Percentiles rank a stretch among this genome's conserved stretches.
Evolutionary conservation across 805 yeast genomes (phyloP).

Genomic region (Lipomyces yamanashiensis): DNA sequence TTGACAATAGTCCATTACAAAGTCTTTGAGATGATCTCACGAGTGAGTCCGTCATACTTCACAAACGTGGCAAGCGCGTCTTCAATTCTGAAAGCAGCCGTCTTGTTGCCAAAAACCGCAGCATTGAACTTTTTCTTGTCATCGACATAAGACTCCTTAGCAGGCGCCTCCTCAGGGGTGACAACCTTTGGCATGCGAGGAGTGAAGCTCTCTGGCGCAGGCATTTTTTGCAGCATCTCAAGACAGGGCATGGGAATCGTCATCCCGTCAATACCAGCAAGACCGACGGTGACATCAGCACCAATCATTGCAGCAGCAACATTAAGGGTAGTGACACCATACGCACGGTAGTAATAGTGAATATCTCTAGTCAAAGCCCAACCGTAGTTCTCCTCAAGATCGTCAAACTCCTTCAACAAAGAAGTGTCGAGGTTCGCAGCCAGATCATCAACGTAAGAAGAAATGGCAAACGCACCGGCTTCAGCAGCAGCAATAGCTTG

Average conservation of each 20-base stretch:
- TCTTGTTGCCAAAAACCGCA: conserved; percentile 25
- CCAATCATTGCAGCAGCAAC: conserved; percentile 48
- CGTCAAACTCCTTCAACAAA: conserved; percentile 34
- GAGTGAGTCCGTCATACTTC: conserved; percentile 29
- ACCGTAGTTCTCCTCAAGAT: conserved; percentile 44
- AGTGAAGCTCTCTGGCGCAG: conserved; percentile 39
- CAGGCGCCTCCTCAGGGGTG: conserved; percentile 23
- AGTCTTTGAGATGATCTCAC: conserved; percentile 14
- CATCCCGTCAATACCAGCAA: conserved; percentile 48
- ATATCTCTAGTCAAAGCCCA: conserved; percentile 42
- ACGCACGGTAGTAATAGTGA: conserved; percentile 47
- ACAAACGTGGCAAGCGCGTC: conserved; percentile 34
- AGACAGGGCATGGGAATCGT: conserved; percentile 45
- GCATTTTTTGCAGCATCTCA: conserved; percentile 40
- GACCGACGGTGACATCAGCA: conserved; percentile 40
- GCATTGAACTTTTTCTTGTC: conserved; percentile 27
- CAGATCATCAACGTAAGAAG: conserved; percentile 47
- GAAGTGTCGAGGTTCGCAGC: conserved; percentile 42
- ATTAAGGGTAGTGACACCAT: conserved; percentile 43
- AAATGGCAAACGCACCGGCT: conserved; percentile 46
- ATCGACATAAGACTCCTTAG: conserved; percentile 22
- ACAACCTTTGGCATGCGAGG: conserved; percentile 30
- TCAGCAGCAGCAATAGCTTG: conserved; percentile 49
- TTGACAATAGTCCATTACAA: neutral
- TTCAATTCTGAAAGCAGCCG: conserved; percentile 23